Evolutionary conservation across 306 rosid species (phyloP), one percentile per base, ranked within the genome.

Genomic region (Rubus idaeus): DNA sequence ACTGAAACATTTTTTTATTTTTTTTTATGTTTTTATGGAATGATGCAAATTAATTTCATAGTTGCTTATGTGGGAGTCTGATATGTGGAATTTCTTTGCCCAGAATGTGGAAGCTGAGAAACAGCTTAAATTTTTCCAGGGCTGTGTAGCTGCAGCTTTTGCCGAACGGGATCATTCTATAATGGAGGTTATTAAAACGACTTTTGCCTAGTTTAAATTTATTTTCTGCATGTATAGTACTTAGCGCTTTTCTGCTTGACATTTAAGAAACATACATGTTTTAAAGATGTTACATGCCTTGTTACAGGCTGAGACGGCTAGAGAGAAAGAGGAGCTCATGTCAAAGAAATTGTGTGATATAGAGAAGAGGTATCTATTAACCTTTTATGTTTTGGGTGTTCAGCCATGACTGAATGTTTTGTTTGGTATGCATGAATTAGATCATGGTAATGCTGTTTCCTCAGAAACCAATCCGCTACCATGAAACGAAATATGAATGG

Each of bases 61-160:
- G 68, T 30, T 42, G 40, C 7, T 13, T 63, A 47, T 53, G 45
- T 26, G n/a, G 20, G 26, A 76, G 52, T 62, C 51, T 70, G 55
- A 81, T 76, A 35, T 68, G 10, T 51, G 57, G 77, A 67, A 56
- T 70, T 83, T 66, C 13, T 67, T 37, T 80, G 57, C 86, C 42
- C 82, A 95, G 99, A 92, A 95, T 78, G 35, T 76, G 87, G 97
- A 92, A 82, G 93, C 97, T 67, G 97, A 92, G 93, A 95, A 90
- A 92, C 99, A 95, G 89, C 80, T 95, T 75, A 95, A 95, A 57
- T 92, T 95, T 86, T 95, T 95, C 89, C 99, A 91, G 78, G 88
- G 97, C 68, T 95, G 99, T 57, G 96, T 95, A 50, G 99, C 97
- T 80, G 82, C 97, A 77, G 99, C 97, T 49, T 95, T 95, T 81